A percentile compares a stretch with the other conserved stretches of the same genome.
These are phyloP conservation scores for Pugionium dolabratum DNA, from an alignment of 345 rosid species.

Conservation along the genomic window DNA sequence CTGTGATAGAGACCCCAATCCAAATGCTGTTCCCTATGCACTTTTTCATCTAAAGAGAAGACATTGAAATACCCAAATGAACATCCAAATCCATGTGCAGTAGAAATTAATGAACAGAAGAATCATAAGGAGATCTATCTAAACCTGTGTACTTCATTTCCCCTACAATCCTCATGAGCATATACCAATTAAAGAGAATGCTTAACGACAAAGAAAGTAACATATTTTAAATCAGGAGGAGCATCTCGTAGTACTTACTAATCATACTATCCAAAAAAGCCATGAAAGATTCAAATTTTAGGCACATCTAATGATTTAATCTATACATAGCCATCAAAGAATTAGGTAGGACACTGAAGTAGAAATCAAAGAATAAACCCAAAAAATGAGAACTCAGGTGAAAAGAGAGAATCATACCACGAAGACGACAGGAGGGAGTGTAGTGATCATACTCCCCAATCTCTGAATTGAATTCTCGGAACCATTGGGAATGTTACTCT, in stretches of 20 bases:
- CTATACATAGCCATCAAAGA: too few species aligned
- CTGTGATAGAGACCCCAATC: conserved; percentile 51
- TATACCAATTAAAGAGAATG: not conserved
- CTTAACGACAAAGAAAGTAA: not conserved
- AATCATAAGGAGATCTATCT: not conserved
- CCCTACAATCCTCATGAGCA: not conserved
- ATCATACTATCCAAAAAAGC: conserved; percentile 7
- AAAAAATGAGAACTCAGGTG: conserved; percentile 5
- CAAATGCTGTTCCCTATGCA: conserved; percentile 42
- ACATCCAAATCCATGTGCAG: not conserved
- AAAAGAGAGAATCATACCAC: conserved; percentile 46
- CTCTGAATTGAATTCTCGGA: conserved; percentile 37
- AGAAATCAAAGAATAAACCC: too few species aligned
- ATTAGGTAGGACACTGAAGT: too few species aligned
- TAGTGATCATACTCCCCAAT: conserved; percentile 45
- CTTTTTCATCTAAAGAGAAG: conserved; percentile 48
- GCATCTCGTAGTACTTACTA: not conserved
- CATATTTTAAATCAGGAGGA: not conserved
- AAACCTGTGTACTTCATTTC: not conserved
- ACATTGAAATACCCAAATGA: conserved; percentile 1
- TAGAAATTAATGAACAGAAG: not conserved
- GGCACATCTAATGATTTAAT: too few species aligned
- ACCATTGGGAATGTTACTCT: conserved; percentile 13
- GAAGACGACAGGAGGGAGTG: conserved; percentile 60
- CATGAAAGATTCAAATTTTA: not conserved